Evolutionary conservation across 305 asterid genomes (phyloP).

Genomic region (Fraxinus angustifolia): DNA sequence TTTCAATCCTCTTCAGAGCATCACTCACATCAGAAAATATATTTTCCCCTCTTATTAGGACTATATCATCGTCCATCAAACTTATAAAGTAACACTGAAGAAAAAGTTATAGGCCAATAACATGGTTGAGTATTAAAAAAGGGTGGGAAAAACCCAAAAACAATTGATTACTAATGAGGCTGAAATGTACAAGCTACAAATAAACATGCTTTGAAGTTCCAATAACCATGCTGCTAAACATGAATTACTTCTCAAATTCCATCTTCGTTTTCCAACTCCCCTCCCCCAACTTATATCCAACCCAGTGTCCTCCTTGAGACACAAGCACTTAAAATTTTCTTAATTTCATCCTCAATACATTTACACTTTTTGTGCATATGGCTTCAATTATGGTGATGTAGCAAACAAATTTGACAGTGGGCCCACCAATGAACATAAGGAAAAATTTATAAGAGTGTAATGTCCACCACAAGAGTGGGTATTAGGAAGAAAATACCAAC

Average conservation of each 20-base stretch:
- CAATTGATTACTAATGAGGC: neutral
- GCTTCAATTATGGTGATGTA: neutral
- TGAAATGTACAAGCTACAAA: neutral
- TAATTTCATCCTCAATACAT: neutral
- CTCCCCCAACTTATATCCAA: neutral
- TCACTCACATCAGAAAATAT: neutral
- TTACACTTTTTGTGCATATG: neutral
- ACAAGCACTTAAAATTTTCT: neutral
- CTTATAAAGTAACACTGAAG: neutral
- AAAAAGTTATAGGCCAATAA: neutral
- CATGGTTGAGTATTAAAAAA: neutral
- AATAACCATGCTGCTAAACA: neutral
- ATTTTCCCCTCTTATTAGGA: neutral
- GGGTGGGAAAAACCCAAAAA: neutral
- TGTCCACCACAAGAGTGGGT: neutral
- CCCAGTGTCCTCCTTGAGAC: neutral
- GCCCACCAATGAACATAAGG: neutral
- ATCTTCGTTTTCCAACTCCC: neutral
- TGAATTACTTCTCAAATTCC: neutral
- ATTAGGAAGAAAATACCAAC: neutral
- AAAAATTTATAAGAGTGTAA: neutral
- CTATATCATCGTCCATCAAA: neutral
- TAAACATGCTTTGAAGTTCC: neutral
- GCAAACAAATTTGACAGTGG: neutral
- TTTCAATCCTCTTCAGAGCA: slow-evolving; percentile 1